A percentile compares a stretch with the other conserved stretches of the same genome.
Evolutionary conservation across 2,329 filamentous ascomycete species (phyloP).

Genomic region (Eutypa lata): DNA sequence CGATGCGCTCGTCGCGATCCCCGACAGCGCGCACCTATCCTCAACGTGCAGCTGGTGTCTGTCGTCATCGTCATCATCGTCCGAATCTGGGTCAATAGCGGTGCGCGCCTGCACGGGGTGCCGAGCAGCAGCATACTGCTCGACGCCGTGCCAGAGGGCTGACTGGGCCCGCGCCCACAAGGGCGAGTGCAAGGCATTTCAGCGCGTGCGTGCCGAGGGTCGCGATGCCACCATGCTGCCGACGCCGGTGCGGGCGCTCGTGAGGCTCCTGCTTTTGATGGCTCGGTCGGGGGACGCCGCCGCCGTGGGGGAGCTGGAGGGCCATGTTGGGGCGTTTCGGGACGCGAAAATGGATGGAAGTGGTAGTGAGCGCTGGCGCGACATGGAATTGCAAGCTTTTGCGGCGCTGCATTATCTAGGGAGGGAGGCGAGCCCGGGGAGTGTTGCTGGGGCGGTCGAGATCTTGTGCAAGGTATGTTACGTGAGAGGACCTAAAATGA

Average conservation of each 20-base stretch:
- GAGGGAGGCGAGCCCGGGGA: conserved; percentile 31
- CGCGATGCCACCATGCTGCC: conserved; percentile 38
- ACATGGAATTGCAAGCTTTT: conserved; percentile 47
- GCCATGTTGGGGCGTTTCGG: conserved; percentile 41
- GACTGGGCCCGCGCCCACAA: conserved; percentile 53
- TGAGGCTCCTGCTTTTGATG: conserved; percentile 46
- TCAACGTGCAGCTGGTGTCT: conserved; percentile 51
- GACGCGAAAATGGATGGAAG: conserved; percentile 9
- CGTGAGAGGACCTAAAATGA: neutral
- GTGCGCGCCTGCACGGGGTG: conserved; percentile 50
- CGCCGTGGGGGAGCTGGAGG: conserved; percentile 40
- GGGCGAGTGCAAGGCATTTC: conserved; percentile 49
- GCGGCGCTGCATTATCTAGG: conserved; percentile 48
- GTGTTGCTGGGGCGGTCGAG: conserved; percentile 39
- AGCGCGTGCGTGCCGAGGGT: conserved; percentile 35
- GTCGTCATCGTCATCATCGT: conserved; percentile 8
- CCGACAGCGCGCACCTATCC: conserved; percentile 39
- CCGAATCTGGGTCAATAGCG: conserved; percentile 3
- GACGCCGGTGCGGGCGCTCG: conserved; percentile 51
- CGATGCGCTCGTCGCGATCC: conserved; percentile 44
- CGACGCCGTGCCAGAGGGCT: conserved; percentile 47
- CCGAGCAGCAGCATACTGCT: conserved; percentile 53
- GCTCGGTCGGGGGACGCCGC: conserved; percentile 17
- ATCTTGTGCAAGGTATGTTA: conserved; percentile 51
- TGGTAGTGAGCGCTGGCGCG: conserved; percentile 34